These are phyloP conservation scores for Lactifluus echinatus DNA, from an alignment of 768 basidiomycete genomes.

Conservation along the genomic window DNA sequence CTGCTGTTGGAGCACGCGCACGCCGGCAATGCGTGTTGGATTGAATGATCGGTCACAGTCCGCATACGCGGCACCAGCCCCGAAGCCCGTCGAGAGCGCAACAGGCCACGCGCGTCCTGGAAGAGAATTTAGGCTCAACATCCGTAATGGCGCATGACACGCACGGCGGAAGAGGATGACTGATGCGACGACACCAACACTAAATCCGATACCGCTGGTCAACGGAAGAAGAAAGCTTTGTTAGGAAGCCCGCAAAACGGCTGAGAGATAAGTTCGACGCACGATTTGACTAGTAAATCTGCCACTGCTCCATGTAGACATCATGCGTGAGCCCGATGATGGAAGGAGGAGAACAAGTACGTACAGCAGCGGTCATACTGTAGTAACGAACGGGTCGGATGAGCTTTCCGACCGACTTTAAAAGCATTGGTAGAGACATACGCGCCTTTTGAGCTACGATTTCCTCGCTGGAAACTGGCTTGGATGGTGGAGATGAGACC, in stretches of 20 bases:
- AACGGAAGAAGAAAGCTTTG: conserved; percentile 12
- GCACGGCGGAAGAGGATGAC: conserved; percentile 87
- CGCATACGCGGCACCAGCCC: conserved; percentile 77
- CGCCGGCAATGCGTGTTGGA: conserved; percentile 80
- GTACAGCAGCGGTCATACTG: conserved; percentile 77
- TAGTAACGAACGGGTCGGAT: background rate
- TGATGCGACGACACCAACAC: conserved; percentile 79
- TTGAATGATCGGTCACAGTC: conserved; percentile 94
- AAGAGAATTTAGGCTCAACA: conserved; percentile 4
- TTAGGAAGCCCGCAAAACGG: background rate
- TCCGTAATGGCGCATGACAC: conserved; percentile 28
- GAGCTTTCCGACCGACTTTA: background rate
- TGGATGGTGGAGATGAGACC: conserved; percentile 35
- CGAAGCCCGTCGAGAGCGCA: conserved; percentile 78
- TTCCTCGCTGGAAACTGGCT: conserved; percentile 80
- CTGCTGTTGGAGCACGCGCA: conserved; percentile 47
- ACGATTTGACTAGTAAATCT: conserved; percentile 84
- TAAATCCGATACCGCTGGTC: conserved; percentile 76
- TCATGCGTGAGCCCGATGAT: background rate
- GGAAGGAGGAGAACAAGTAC: background rate
- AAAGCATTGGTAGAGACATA: background rate
- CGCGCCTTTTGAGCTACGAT: conserved; percentile 80
- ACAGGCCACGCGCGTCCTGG: conserved; percentile 91
- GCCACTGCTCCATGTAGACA: conserved; percentile 40
- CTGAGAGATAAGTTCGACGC: conserved; percentile 25